phyloP scores from a whole-genome alignment of 2,329 filamentous ascomycete genomes.

The Xylariaceae sp. region DNA sequence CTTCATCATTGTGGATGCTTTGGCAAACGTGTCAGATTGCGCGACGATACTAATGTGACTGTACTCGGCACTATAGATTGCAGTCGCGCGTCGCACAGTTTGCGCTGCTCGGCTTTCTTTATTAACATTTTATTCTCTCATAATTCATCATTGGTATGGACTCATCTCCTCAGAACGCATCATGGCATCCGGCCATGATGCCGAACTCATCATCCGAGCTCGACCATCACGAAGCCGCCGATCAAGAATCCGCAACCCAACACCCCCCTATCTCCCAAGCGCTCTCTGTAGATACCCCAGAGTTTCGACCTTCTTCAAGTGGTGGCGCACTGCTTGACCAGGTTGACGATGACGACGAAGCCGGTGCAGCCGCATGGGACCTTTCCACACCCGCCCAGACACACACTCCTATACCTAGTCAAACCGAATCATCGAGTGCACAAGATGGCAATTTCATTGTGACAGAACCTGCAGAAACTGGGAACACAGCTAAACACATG shows the following conservation, averaged over 20 bases:
- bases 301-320: conserved; percentile 13
- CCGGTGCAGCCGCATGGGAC: conserved; percentile 26
- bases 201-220: conserved; percentile 35
- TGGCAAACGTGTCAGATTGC: conserved; percentile 1
- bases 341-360: conserved; percentile 23
- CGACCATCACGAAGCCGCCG: conserved; percentile 11
- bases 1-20: neutral
- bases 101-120: conserved; percentile 16
- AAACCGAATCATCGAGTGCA: neutral
- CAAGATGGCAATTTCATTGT: conserved; percentile 1
- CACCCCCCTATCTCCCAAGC: conserved; percentile 12
- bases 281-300: conserved; percentile 13
- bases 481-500: conserved; percentile 47
- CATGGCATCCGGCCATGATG: conserved; percentile 52
- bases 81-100: conserved; percentile 17
- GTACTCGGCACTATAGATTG: conserved; percentile 3
- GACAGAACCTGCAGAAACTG: conserved; percentile 9
- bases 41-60: conserved; percentile 19
- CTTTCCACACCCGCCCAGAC: conserved; percentile 12
- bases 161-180: conserved; percentile 39
- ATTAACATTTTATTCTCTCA: conserved; percentile 24
- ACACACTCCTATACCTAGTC: neutral
- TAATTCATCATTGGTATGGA: conserved; percentile 37
- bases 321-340: conserved; percentile 23
- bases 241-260: conserved; percentile 1